phyloP scores from a whole-genome alignment of 2,329 filamentous ascomycete species.

The Drechslerella stenobrocha region DNA sequence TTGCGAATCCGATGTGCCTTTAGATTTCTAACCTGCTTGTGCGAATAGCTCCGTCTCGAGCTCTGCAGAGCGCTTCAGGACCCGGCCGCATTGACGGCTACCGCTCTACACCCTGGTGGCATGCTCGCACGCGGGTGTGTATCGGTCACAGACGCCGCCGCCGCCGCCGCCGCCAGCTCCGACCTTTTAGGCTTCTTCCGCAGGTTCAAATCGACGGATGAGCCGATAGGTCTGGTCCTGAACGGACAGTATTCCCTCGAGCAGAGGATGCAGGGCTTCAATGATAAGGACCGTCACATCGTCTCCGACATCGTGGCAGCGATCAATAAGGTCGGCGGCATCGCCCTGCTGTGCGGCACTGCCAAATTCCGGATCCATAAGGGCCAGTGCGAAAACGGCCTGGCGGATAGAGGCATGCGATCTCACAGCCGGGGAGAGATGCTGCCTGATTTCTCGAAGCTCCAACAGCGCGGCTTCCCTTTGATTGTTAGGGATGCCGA shows the following conservation, averaged over 20 bases:
- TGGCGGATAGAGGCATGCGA: too few relatives aligned
- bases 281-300: conserved; percentile 32
- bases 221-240: conserved; percentile 19
- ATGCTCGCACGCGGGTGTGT: conserved; percentile 9
- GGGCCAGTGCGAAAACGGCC: too few relatives aligned
- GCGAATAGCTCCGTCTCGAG: conserved; percentile 13
- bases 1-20: neutral
- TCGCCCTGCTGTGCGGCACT: conserved; percentile 32
- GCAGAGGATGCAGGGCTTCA: conserved; percentile 32
- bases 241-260: conserved; percentile 27
- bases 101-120: too few relatives aligned
- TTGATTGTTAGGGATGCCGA: conserved; percentile 17
- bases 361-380: conserved; percentile 10
- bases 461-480: neutral
- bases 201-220: neutral
- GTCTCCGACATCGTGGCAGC: conserved; percentile 26
- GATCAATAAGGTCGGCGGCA: conserved; percentile 32
- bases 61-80: conserved; percentile 15
- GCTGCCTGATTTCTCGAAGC: conserved; percentile 6
- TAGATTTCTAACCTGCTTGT: neutral
- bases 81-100: too few relatives aligned
- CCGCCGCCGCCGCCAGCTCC: conserved; percentile 9
- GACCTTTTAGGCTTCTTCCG: conserved; percentile 13
- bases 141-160: conserved; percentile 15
- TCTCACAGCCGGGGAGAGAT: neutral